Percentiles rank a stretch among this genome's conserved stretches.
Conservation (phyloP, 345 rosid species). For the Microcos paniculata region DNA sequence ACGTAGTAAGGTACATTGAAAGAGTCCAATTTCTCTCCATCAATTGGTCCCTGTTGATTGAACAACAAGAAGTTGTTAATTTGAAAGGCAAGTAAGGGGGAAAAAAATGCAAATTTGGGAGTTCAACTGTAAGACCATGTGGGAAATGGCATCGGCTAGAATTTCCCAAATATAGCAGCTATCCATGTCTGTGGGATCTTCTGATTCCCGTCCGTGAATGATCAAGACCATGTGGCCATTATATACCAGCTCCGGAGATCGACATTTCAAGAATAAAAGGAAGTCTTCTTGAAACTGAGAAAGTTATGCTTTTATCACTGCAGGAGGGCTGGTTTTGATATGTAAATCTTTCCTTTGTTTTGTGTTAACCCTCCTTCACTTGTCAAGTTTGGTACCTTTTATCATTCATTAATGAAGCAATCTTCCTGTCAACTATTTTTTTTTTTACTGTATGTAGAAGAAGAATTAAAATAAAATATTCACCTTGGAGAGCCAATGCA, state of each 20-base stretch:
- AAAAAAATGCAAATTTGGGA: neutral
- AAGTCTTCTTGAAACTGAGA: neutral
- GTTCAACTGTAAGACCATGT: neutral
- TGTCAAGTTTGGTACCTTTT: neutral
- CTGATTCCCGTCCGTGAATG: neutral
- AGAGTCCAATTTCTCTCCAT: neutral
- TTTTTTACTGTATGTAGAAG: too few species aligned
- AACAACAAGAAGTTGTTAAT: too few species aligned
- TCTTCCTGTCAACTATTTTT: neutral
- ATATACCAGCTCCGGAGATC: neutral
- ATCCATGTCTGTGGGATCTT: neutral
- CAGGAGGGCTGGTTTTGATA: neutral
- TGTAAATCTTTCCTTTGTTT: neutral
- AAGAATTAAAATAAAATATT: neutral
- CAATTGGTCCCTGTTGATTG: neutral
- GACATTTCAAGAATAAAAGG: neutral
- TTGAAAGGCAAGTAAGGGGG: too few species aligned
- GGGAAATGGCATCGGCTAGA: neutral
- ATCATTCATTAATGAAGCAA: neutral
- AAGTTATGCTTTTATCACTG: neutral
- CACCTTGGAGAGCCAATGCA: constrained; percentile 32
- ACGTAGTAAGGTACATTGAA: neutral
- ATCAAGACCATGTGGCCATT: neutral
- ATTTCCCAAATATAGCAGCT: neutral
- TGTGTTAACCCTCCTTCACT: neutral